phyloP scores from a whole-genome alignment of 1,284 basidiomycete genomes.

The Malassezia nana region DNA sequence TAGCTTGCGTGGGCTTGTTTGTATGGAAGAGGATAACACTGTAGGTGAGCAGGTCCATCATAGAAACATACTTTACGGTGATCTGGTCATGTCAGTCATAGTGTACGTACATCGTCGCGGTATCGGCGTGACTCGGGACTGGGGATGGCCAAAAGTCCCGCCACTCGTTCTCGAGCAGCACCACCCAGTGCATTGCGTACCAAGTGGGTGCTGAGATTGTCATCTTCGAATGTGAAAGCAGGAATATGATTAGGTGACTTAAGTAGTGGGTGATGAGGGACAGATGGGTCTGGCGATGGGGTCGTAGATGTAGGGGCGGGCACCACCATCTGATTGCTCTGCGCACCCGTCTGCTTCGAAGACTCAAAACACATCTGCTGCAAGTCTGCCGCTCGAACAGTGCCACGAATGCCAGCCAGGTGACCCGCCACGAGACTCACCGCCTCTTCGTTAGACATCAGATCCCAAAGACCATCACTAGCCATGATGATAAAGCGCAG shows the following conservation, averaged over 20 bases:
- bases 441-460: constrained; percentile 85
- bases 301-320: neutral
- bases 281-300: neutral
- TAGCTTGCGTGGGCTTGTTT: neutral
- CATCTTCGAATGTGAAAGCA: constrained; percentile 54
- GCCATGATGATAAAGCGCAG: constrained; percentile 62
- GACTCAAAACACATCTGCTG: constrained; percentile 34
- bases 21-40: constrained; percentile 16
- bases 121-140: constrained; percentile 59
- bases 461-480: constrained; percentile 91
- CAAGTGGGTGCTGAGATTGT: constrained; percentile 77
- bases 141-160: constrained; percentile 71
- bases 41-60: neutral
- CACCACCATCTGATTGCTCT: constrained; percentile 24
- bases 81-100: constrained; percentile 13
- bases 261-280: constrained; percentile 32
- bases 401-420: constrained; percentile 37
- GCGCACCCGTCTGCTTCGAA: constrained; percentile 26
- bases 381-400: constrained; percentile 29
- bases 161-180: constrained; percentile 61
- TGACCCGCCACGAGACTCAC: constrained; percentile 60
- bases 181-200: constrained; percentile 90
- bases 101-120: constrained; percentile 28
- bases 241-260: constrained; percentile 27
- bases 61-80: constrained; percentile 16